Evolutionary conservation across 2,329 filamentous ascomycete genomes (phyloP), one percentile per base, ranked within the genome.

Genomic region (Mariannaea sp.): DNA sequence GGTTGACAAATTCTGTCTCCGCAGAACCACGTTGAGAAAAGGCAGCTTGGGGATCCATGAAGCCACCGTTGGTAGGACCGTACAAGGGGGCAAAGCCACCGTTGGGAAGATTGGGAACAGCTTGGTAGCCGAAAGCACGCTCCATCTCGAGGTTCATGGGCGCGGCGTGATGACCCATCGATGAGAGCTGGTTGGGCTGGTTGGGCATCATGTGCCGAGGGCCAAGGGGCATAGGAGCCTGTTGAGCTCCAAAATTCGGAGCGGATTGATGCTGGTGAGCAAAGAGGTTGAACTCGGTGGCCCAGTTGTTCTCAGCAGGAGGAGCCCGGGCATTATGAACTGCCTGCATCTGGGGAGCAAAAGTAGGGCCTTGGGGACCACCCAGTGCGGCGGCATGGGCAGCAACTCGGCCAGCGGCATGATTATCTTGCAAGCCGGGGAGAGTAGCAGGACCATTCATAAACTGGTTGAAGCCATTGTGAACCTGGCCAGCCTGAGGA

Each of bases 1-100:
- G 74, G 30, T 69, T 57, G 42, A 75, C 69, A 27, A 77, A 75
- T n/a, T 75, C 72, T 12, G 67, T 58, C 41, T 70, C 67, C 4
- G 57, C 57, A 2, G 30, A 55, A 3, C 58, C 62, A 7, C 56
- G 58, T 29, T 67, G 65, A 3, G 64, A 56, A 3, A 57, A 46
- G 4, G 68, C 60, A 5, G 47, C 40, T 10, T 44, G 59, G 9
- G 61, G 55, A 6, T 64, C 60, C 56, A 68, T 62, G 32, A 67
- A 62, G 2, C 61, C 57, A 1, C 60, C 61, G 13, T 60, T 66
- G 1, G 64, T 59, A 4, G 65, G 65, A 7, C 63, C 65, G 42
- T 67, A 72, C 35, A 69, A 59, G 16, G 70, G 67, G 2, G 63
- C 39, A 43, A 67, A 70, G n/a, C 55, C 63, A 22, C 52, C 33